A percentile compares a stretch with the other conserved stretches of the same genome.
phyloP scores from a whole-genome alignment of 345 rosid genomes.

The Conringia planisiliqua region DNA sequence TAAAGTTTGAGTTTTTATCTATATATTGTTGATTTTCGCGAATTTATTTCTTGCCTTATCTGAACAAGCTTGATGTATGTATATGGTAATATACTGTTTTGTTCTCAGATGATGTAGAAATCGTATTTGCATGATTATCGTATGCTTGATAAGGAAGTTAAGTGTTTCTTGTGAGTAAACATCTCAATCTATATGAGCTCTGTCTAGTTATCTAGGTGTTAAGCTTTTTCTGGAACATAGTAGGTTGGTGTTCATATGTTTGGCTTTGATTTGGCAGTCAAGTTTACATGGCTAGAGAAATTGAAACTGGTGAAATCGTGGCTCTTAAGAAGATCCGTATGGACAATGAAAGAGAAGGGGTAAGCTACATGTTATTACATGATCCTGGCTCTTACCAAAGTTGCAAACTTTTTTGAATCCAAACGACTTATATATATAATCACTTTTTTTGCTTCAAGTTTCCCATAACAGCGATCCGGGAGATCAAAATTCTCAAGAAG shows the following conservation, averaged over 20 bases:
- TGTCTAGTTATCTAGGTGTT: too few relatives aligned
- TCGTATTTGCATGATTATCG: not conserved
- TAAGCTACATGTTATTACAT: too few relatives aligned
- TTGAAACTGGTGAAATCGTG: slow-evolving; percentile 63
- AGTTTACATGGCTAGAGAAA: slow-evolving; percentile 73
- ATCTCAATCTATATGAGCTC: not conserved
- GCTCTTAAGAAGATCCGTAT: slow-evolving; percentile 79
- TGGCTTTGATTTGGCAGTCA: slow-evolving; percentile 44
- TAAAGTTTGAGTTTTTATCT: not conserved
- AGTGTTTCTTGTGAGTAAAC: not conserved
- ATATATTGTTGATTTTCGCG: not conserved
- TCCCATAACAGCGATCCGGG: slow-evolving; percentile 46
- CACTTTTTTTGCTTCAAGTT: slow-evolving; percentile 38
- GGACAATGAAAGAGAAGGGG: slow-evolving; percentile 59
- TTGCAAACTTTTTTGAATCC: not conserved
- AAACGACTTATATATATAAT: not conserved
- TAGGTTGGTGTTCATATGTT: not conserved
- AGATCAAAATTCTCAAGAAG: slow-evolving; percentile 42
- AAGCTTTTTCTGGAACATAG: too few relatives aligned
- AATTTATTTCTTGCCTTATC: too few relatives aligned
- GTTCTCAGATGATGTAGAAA: too few relatives aligned
- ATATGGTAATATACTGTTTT: too few relatives aligned
- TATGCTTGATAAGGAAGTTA: too few relatives aligned
- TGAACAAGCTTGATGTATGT: too few relatives aligned
- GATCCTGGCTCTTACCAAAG: not conserved